Percentiles rank a stretch among this genome's conserved stretches.
These are phyloP conservation scores for Trichoderma endophyticum DNA, from an alignment of 2,329 filamentous ascomycete species.

Conservation along the genomic window DNA sequence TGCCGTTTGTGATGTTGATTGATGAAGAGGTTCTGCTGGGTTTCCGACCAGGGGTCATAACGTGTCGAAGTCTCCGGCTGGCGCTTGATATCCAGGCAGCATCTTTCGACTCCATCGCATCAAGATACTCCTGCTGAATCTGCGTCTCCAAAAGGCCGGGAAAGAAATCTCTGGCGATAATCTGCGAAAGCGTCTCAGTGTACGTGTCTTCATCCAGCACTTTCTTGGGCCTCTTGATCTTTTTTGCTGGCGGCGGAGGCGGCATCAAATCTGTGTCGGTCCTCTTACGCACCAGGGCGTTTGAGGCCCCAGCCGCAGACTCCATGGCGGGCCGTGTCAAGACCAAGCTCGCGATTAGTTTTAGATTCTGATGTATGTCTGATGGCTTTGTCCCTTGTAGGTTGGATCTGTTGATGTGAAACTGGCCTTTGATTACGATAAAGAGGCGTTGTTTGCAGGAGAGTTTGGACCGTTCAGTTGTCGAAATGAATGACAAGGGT, in stretches of 20 bases:
- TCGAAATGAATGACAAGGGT: neutral
- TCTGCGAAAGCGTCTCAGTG: slow-evolving; percentile 83
- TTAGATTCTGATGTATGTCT: neutral
- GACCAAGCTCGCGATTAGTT: neutral
- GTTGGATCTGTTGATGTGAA: neutral
- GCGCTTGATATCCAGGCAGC: slow-evolving; percentile 82
- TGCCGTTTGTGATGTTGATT: slow-evolving; percentile 29
- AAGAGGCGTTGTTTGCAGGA: neutral
- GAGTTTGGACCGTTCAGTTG: neutral
- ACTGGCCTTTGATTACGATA: neutral
- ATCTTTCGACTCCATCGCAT: slow-evolving; percentile 84
- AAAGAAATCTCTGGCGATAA: slow-evolving; percentile 96
- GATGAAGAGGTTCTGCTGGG: slow-evolving; percentile 22
- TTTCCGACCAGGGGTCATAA: slow-evolving; percentile 73
- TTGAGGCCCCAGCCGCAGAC: slow-evolving; percentile 38
- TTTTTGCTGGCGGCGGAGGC: slow-evolving; percentile 78
- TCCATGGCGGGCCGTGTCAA: slow-evolving; percentile 35
- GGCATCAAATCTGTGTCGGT: slow-evolving; percentile 74
- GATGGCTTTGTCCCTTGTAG: neutral
- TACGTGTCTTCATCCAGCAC: slow-evolving; percentile 94
- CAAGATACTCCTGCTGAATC: slow-evolving; percentile 86
- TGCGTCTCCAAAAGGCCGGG: slow-evolving; percentile 84
- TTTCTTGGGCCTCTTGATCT: slow-evolving; percentile 84
- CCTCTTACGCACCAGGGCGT: slow-evolving; percentile 65
- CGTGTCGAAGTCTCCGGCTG: slow-evolving; percentile 65